These are phyloP conservation scores for Tetrapisispora pingtungensis DNA, from an alignment of 805 yeast species.

Conservation along the genomic window DNA sequence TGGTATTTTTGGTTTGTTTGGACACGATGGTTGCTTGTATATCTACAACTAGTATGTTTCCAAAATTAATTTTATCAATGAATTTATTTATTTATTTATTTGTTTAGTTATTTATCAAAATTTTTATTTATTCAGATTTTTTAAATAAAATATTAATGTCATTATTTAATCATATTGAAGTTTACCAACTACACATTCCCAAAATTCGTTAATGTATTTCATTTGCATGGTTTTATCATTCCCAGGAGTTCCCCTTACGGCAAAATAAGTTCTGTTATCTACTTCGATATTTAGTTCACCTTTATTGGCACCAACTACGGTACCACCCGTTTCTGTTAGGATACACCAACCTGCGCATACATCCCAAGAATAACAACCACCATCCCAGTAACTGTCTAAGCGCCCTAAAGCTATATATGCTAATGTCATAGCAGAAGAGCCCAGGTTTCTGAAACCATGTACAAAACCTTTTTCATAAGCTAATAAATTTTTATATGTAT, in stretches of 20 bases:
- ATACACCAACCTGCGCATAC: conserved; percentile 65
- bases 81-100: neutral
- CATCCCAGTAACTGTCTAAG: conserved; percentile 58
- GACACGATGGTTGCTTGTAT: conserved; percentile 65
- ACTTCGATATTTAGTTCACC: conserved; percentile 41
- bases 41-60: conserved; percentile 22
- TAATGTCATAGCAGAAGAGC: conserved; percentile 57
- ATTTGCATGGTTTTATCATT: conserved; percentile 30
- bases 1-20: conserved; percentile 49
- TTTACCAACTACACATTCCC: conserved; percentile 42
- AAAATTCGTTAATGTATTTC: conserved; percentile 40
- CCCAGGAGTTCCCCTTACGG: conserved; percentile 40
- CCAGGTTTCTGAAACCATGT: conserved; percentile 59
- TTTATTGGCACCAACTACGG: conserved; percentile 44
- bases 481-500: conserved; percentile 76
- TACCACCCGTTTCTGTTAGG: conserved; percentile 50
- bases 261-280: conserved; percentile 44
- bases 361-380: conserved; percentile 64
- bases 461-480: conserved; percentile 85
- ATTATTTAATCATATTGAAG: conserved; percentile 29
- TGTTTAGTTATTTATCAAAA: neutral
- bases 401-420: conserved; percentile 51
- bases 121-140: neutral
- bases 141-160: too few species aligned
- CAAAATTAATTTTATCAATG: neutral